Conservation (phyloP, 164 flowering plant genomes). For the Umbellularia californica region DNA sequence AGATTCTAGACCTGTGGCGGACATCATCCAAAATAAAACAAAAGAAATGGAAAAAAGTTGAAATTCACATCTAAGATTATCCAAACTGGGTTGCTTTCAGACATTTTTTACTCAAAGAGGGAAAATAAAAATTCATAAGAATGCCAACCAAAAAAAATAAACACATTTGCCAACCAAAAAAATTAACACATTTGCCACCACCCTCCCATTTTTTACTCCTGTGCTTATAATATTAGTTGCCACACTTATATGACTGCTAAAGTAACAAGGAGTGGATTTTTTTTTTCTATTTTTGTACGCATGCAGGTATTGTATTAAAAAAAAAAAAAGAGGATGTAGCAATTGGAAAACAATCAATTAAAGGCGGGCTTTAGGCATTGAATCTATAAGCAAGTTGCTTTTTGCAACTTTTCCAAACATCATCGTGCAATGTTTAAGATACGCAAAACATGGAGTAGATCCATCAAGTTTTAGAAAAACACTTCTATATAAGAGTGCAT, state of each 20-base stretch:
- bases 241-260: background rate
- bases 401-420: background rate
- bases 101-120: no score
- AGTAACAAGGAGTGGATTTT: background rate
- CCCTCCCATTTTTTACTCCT: no score
- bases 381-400: background rate
- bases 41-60: no score
- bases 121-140: background rate
- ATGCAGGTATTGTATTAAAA: background rate
- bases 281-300: background rate
- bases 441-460: background rate
- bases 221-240: background rate
- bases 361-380: background rate
- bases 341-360: background rate
- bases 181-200: background rate
- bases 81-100: no score
- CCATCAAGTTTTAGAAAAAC: background rate
- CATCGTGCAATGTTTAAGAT: background rate
- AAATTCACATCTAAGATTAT: no score
- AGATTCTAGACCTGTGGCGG: no score
- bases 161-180: background rate
- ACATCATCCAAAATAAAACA: no score
- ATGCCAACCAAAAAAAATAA: background rate
- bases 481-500: background rate
- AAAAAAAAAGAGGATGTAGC: background rate